These are phyloP conservation scores for Neurospora terricola DNA, from an alignment of 495 filamentous ascomycete species.

Conservation along the genomic window DNA sequence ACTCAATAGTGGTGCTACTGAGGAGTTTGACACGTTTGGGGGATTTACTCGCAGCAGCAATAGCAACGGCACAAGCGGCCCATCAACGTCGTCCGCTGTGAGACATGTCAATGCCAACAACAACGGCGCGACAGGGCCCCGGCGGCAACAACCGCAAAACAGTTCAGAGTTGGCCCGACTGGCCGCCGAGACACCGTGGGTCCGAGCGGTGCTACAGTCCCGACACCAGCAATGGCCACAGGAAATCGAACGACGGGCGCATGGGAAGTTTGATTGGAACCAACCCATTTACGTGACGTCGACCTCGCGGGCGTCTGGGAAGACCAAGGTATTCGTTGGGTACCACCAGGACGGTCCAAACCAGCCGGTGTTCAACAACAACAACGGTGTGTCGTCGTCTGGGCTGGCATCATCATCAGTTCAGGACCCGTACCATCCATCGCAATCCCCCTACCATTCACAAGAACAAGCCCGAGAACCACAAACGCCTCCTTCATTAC, in stretches of 20 bases:
- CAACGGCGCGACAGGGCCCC: not conserved
- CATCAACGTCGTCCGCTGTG: not conserved
- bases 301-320: not conserved
- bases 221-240: not conserved
- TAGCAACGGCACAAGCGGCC: not conserved
- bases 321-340: not conserved
- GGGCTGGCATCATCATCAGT: not conserved
- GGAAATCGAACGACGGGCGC: not conserved
- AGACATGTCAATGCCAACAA: not conserved
- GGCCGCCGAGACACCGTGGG: not conserved
- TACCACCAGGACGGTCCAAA: not conserved
- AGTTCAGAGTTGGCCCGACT: not conserved
- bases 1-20: slow-evolving; percentile 16
- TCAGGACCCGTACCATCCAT: not conserved
- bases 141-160: not conserved
- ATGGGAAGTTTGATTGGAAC: not conserved
- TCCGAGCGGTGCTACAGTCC: not conserved
- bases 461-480: not conserved
- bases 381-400: not conserved
- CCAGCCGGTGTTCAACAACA: not conserved
- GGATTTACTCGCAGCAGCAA: slow-evolving; percentile 1
- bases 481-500: not conserved
- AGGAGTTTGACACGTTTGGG: slow-evolving; percentile 27
- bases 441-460: not conserved
- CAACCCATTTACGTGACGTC: not conserved